Evolutionary conservation across 768 basidiomycete genomes (phyloP).

Genomic region (Leccinum truebloodii): DNA sequence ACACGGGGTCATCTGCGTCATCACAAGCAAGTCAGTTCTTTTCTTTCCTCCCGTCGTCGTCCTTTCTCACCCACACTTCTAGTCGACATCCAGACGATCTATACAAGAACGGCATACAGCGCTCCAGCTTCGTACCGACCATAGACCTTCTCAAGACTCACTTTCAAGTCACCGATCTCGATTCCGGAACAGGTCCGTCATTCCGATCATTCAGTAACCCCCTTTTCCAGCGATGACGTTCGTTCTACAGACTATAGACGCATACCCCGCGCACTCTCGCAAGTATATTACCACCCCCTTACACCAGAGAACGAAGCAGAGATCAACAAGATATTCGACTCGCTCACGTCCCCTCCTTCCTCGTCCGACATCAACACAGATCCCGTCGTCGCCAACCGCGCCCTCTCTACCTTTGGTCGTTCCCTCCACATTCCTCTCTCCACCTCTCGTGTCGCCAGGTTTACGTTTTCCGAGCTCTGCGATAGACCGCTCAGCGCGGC

Average conservation of each 20-base stretch:
- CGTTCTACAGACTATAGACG: constrained; percentile 83
- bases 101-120: constrained; percentile 98
- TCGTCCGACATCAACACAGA: constrained; percentile 38
- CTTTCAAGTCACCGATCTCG: constrained; percentile 88
- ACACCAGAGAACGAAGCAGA: constrained; percentile 63
- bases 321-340: constrained; percentile 81
- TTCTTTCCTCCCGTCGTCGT: background rate
- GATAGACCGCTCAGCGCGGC: constrained; percentile 89
- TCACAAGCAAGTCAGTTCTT: constrained; percentile 89
- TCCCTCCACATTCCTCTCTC: constrained; percentile 76
- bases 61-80: background rate
- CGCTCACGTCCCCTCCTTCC: constrained; percentile 56
- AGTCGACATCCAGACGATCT: constrained; percentile 97
- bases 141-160: constrained; percentile 89
- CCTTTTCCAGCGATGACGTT: background rate
- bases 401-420: constrained; percentile 90
- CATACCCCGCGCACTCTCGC: constrained; percentile 87
- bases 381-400: constrained; percentile 58
- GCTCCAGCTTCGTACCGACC: constrained; percentile 90
- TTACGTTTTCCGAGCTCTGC: constrained; percentile 85
- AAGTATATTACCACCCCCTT: constrained; percentile 90
- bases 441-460: constrained; percentile 77
- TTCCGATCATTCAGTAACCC: background rate
- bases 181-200: constrained; percentile 85
- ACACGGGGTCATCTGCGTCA: constrained; percentile 89